Evolutionary conservation across 352 stramenopile genomes (phyloP).

Genomic region (Globisporangium perplexum): DNA sequence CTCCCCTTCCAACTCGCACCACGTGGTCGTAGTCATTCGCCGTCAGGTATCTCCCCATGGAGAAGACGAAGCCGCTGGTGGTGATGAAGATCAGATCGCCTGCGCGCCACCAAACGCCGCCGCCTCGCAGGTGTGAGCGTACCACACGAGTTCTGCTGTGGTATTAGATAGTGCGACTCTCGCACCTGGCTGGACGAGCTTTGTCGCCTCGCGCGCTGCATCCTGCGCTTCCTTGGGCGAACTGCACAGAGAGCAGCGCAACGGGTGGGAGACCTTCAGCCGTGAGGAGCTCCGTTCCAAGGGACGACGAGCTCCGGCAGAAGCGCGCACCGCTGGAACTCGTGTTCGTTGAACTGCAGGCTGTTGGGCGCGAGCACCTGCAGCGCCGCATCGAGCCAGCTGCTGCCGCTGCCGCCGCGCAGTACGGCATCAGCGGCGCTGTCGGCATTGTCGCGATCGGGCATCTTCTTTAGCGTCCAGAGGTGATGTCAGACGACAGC

Average conservation of each 20-base stretch:
- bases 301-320: not conserved
- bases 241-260: conserved; percentile 19
- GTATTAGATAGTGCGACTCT: not conserved
- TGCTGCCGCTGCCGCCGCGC: conserved; percentile 12
- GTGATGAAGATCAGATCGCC: conserved; percentile 81
- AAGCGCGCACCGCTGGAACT: conserved; percentile 53
- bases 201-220: conserved; percentile 46
- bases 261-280: not conserved
- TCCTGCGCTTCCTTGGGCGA: conserved; percentile 54
- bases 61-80: conserved; percentile 66
- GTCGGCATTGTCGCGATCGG: too few relatives aligned
- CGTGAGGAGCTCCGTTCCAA: not conserved
- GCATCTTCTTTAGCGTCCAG: too few relatives aligned
- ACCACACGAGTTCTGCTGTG: not conserved
- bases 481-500: too few relatives aligned
- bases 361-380: conserved; percentile 66
- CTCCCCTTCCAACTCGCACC: conserved; percentile 13
- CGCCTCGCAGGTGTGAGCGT: not conserved
- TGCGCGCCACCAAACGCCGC: too few relatives aligned
- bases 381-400: conserved; percentile 33
- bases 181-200: conserved; percentile 56
- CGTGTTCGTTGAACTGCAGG: conserved; percentile 67
- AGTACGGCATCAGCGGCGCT: too few relatives aligned
- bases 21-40: conserved; percentile 75
- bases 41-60: conserved; percentile 47